Evolutionary conservation across 2,329 filamentous ascomycete species (phyloP).

Genomic region (Epichloe sibirici): DNA sequence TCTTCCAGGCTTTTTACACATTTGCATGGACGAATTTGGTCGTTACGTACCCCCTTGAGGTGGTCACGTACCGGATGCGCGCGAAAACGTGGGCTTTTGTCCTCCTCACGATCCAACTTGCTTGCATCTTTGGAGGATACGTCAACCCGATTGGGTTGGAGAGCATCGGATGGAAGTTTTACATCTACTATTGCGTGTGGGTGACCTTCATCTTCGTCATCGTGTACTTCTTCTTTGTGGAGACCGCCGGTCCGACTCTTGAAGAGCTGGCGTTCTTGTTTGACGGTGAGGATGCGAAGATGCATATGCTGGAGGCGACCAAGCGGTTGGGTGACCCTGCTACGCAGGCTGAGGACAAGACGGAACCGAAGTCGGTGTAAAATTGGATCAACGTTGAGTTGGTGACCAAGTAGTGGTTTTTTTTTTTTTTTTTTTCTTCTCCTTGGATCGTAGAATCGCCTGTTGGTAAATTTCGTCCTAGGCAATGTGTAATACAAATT

Average conservation of each 20-base stretch:
- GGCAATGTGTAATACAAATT: too few relatives aligned
- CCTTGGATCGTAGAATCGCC: neutral
- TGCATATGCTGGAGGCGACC: slow-evolving; percentile 13
- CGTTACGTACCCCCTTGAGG: slow-evolving; percentile 30
- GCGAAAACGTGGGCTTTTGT: slow-evolving; percentile 30
- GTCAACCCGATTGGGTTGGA: slow-evolving; percentile 27
- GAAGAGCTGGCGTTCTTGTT: slow-evolving; percentile 23
- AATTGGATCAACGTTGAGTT: neutral
- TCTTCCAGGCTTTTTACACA: slow-evolving; percentile 29
- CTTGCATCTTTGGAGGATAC: slow-evolving; percentile 26
- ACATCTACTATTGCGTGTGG: slow-evolving; percentile 30
- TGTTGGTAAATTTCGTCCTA: too few relatives aligned
- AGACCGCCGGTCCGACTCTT: slow-evolving; percentile 24
- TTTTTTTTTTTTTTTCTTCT: neutral
- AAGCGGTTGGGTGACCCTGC: slow-evolving; percentile 6
- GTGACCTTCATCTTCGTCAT: slow-evolving; percentile 23
- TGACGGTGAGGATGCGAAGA: slow-evolving; percentile 15
- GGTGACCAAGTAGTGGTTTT: too few relatives aligned
- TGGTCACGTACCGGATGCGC: slow-evolving; percentile 29
- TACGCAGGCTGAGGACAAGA: slow-evolving; percentile 2
- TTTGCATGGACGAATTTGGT: slow-evolving; percentile 31
- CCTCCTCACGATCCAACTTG: slow-evolving; percentile 25
- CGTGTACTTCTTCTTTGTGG: slow-evolving; percentile 29
- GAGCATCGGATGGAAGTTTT: slow-evolving; percentile 27
- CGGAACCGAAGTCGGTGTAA: slow-evolving; percentile 4